phyloP scores from a whole-genome alignment of 2,329 filamentous ascomycete genomes.

The Curvularia hawaiiensis region DNA sequence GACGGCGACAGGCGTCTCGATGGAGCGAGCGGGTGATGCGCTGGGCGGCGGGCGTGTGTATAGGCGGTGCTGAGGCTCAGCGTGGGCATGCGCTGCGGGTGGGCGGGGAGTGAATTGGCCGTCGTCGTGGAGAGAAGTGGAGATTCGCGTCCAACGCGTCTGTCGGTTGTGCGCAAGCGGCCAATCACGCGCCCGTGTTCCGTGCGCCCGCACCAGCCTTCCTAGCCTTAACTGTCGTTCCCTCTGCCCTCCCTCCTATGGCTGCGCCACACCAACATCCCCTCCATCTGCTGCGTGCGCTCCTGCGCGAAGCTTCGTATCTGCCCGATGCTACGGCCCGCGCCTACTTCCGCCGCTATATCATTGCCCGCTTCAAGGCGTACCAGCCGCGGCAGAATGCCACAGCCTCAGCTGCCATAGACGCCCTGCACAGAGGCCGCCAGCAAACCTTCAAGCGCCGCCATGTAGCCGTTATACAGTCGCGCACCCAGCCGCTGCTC shows the following conservation, averaged over 20 bases:
- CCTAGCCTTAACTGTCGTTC: slow-evolving; percentile 5
- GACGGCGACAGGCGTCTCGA: background rate
- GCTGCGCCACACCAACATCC: slow-evolving; percentile 23
- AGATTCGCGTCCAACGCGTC: slow-evolving; percentile 32
- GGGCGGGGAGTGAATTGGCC: slow-evolving; percentile 26
- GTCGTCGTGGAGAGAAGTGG: slow-evolving; percentile 24
- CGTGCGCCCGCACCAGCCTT: background rate
- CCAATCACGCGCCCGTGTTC: slow-evolving; percentile 27
- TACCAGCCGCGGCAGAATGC: slow-evolving; percentile 43
- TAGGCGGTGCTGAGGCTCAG: background rate
- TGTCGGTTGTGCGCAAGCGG: slow-evolving; percentile 17
- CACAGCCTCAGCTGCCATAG: slow-evolving; percentile 18
- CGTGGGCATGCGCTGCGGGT: slow-evolving; percentile 4
- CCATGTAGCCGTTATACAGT: slow-evolving; percentile 26
- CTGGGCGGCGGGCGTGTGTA: slow-evolving; percentile 7
- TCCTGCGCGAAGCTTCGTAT: slow-evolving; percentile 65
- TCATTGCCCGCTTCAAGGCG: slow-evolving; percentile 56
- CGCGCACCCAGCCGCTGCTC: slow-evolving; percentile 29
- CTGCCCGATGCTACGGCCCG: slow-evolving; percentile 63
- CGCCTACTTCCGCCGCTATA: slow-evolving; percentile 55
- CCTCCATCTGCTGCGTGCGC: slow-evolving; percentile 58
- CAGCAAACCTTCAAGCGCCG: slow-evolving; percentile 31
- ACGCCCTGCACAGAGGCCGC: slow-evolving; percentile 26
- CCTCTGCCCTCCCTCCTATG: slow-evolving; percentile 16
- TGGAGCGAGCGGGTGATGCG: slow-evolving; percentile 1